Evolutionary conservation across 768 basidiomycete genomes (phyloP).

Genomic region (Lanmaoa rubissima): DNA sequence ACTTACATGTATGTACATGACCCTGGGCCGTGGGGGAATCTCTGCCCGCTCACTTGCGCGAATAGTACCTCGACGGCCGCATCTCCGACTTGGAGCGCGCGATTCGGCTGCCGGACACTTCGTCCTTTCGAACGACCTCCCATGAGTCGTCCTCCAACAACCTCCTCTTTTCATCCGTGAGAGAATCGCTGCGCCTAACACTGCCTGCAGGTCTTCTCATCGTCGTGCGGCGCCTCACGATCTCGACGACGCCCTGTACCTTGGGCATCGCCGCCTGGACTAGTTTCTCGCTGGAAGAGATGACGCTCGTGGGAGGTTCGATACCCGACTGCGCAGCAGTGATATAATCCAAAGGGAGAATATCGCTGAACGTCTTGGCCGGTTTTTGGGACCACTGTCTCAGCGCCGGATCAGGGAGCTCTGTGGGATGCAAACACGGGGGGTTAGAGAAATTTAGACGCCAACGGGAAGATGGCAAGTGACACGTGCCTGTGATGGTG

Average conservation of each 20-base stretch:
- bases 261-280: slow-evolving; percentile 37
- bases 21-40: no score
- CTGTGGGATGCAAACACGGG: no score
- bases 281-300: slow-evolving; percentile 31
- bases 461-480: no score
- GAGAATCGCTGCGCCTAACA: slow-evolving; percentile 11
- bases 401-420: slow-evolving; percentile 27
- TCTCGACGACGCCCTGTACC: slow-evolving; percentile 39
- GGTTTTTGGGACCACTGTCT: slow-evolving; percentile 21
- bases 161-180: slow-evolving; percentile 18
- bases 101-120: slow-evolving; percentile 3
- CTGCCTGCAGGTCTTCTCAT: not conserved
- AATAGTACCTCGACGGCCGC: slow-evolving; percentile 18
- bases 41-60: slow-evolving; percentile 11
- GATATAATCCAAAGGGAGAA: slow-evolving; percentile 47
- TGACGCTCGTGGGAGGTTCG: slow-evolving; percentile 7
- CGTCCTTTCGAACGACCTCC: slow-evolving; percentile 16
- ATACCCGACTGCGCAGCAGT: slow-evolving; percentile 31
- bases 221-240: slow-evolving; percentile 23
- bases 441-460: not conserved
- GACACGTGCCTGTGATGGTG: slow-evolving; percentile 20
- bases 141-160: slow-evolving; percentile 21
- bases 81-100: slow-evolving; percentile 29
- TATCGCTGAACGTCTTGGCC: slow-evolving; percentile 43
- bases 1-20: not conserved